Percentiles rank a stretch among this genome's conserved stretches.
Conservation (phyloP, 768 basidiomycete genomes). For the Trametes meyenii region DNA sequence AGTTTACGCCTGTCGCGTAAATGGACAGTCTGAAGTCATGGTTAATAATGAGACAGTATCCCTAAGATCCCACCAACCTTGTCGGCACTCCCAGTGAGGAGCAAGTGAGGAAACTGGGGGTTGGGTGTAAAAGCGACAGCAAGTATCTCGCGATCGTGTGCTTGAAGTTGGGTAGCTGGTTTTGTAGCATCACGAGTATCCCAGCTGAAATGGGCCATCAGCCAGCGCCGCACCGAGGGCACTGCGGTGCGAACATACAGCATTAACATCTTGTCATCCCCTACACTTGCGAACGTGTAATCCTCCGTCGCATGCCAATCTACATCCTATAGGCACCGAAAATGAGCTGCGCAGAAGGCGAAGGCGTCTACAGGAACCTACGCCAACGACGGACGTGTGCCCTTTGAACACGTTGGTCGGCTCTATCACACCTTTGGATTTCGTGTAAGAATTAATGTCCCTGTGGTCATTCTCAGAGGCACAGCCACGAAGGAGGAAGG, state of each 20-base stretch:
- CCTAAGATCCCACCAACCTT: slow-evolving; percentile 55
- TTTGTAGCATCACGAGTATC: slow-evolving; percentile 79
- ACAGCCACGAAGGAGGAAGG: background rate
- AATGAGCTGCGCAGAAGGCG: background rate
- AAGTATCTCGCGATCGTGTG: slow-evolving; percentile 90
- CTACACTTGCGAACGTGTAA: slow-evolving; percentile 89
- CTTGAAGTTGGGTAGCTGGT: slow-evolving; percentile 73
- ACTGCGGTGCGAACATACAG: slow-evolving; percentile 56
- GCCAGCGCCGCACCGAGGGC: background rate
- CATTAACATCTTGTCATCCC: slow-evolving; percentile 93
- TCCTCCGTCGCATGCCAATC: slow-evolving; percentile 91
- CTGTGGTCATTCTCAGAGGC: slow-evolving; percentile 42
- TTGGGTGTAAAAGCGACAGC: slow-evolving; percentile 89
- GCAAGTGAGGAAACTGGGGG: slow-evolving; percentile 57
- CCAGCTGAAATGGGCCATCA: slow-evolving; percentile 61
- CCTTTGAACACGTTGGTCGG: slow-evolving; percentile 84
- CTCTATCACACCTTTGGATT: slow-evolving; percentile 76
- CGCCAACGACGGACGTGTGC: slow-evolving; percentile 90
- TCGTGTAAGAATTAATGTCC: slow-evolving; percentile 91
- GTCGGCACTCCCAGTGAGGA: slow-evolving; percentile 93
- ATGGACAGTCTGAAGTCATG: slow-evolving; percentile 65
- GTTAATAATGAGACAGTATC: background rate
- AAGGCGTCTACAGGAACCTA: slow-evolving; percentile 43
- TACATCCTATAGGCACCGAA: slow-evolving; percentile 69
- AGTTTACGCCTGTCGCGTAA: slow-evolving; percentile 85